Evolutionary conservation across 805 yeast species (phyloP).

Genomic region (Starmerella sp.): DNA sequence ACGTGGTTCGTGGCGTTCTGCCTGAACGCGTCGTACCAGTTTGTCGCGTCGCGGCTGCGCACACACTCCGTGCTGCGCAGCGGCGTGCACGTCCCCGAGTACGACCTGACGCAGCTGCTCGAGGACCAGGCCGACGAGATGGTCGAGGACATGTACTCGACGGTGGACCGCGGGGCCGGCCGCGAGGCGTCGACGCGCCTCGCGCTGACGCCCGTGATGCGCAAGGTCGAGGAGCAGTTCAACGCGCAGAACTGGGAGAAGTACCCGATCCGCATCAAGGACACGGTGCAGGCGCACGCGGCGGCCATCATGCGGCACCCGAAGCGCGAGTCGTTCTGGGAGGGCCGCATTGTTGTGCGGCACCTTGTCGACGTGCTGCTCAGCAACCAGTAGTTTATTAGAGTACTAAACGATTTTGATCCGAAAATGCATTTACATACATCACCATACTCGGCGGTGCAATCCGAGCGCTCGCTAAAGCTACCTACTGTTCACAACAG

Average conservation of each 20-base stretch:
- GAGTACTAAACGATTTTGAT: no score
- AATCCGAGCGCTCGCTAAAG: no score
- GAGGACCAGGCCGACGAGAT: slow-evolving; percentile 21
- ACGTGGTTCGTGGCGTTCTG: slow-evolving; percentile 52
- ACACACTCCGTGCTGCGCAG: not conserved
- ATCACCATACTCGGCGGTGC: no score
- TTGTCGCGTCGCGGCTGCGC: slow-evolving; percentile 33
- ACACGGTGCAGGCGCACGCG: slow-evolving; percentile 63
- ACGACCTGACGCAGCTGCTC: slow-evolving; percentile 17
- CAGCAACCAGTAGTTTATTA: not conserved
- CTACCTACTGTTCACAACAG: no score
- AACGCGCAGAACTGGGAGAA: slow-evolving; percentile 58
- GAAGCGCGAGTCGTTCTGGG: slow-evolving; percentile 44
- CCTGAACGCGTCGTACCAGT: slow-evolving; percentile 35
- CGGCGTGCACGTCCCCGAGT: slow-evolving; percentile 18
- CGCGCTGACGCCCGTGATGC: slow-evolving; percentile 32
- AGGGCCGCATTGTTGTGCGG: slow-evolving; percentile 45
- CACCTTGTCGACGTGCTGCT: slow-evolving; percentile 5
- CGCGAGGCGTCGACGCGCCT: slow-evolving; percentile 5
- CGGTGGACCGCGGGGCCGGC: slow-evolving; percentile 16
- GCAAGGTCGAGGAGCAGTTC: slow-evolving; percentile 43
- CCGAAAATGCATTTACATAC: no score
- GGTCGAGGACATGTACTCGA: slow-evolving; percentile 21
- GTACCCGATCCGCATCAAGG: slow-evolving; percentile 55
- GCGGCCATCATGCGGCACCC: slow-evolving; percentile 63